Base-by-base conservation (phyloP, 495 filamentous ascomycete genomes). In the Tuber borchii region DNA sequence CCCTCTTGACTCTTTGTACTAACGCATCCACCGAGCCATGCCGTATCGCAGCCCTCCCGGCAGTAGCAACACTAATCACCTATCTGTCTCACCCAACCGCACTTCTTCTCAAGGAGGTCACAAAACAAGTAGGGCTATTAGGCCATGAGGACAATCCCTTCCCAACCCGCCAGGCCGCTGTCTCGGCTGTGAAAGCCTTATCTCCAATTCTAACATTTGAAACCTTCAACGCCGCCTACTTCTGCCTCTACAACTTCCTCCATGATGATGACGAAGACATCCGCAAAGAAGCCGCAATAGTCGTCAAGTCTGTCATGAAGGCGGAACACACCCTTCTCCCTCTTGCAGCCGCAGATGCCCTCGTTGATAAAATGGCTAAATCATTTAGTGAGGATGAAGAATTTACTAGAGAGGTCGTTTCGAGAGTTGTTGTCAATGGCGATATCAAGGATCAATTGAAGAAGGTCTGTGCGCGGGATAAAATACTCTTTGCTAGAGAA, bases 191-290 rank as follows among this genome's bases (percentile, higher is more conserved):
- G 65, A 76, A 76, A 9, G 76, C 77, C 0, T 43, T 83, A 37
- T 42, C 46, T 22, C 71, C 74, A 39, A 31, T 71, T 1, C 74
- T 76, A 8, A 22, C n/a, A 31, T 65, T 76, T 42, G 77, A 77
- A 39, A 45, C 16, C n/a, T 37, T 79, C 17, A 48, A 76, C n/a
- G 61, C 71, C 9, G 74, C 87, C 9, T 89, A 88, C 68, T 72
- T 90, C 39, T 78, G 86, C 10, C 76, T 91, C 7, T 91, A 90
- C 79, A 88, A 92, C 77, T 83, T 87, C 77, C 86, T 97, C 0
- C 91, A 92, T 76, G 95, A 97, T 83, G 95, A 99, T 79, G 95
- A 97, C 79, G 92, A 96, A 69, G 95, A 97, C 61, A 86, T 97
- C 56, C 88, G 95, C 6, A 88, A 90, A 19, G 82, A 88, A 0